These are phyloP conservation scores for Neospermospora avenae DNA, from an alignment of 2,329 filamentous ascomycete genomes.

Conservation along the genomic window DNA sequence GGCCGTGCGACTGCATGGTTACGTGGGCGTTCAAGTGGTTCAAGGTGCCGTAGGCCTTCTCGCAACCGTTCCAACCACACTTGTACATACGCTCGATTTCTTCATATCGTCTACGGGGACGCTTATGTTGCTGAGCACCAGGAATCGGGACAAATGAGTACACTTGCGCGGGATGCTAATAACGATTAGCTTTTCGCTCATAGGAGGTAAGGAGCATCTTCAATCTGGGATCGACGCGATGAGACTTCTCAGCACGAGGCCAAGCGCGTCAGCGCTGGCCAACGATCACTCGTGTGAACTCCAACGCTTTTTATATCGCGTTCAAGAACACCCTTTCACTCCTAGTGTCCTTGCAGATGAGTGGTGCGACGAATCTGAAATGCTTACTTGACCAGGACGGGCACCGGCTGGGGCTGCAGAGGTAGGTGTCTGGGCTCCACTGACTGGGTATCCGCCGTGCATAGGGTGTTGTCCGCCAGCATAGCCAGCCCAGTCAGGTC, in stretches of 20 bases:
- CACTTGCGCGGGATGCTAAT: slow-evolving; percentile 64
- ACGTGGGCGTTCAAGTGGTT: slow-evolving; percentile 98
- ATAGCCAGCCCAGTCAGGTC: slow-evolving; percentile 74
- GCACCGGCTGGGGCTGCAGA: slow-evolving; percentile 51
- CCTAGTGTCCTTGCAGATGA: slow-evolving; percentile 4
- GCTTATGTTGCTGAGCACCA: slow-evolving; percentile 94
- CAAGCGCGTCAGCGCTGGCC: not conserved
- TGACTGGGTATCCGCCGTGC: slow-evolving; percentile 33
- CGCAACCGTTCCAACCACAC: slow-evolving; percentile 96
- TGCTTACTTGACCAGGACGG: slow-evolving; percentile 59
- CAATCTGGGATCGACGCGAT: not conserved
- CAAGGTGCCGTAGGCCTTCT: slow-evolving; percentile 96
- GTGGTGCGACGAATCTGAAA: slow-evolving; percentile 1
- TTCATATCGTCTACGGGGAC: slow-evolving; percentile 88
- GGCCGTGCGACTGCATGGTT: slow-evolving; percentile 96
- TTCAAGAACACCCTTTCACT: not conserved
- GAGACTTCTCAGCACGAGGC: slow-evolving; percentile 16
- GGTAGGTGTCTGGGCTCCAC: slow-evolving; percentile 44
- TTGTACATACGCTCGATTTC: slow-evolving; percentile 99
- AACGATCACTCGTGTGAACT: not conserved
- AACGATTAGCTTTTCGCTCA: slow-evolving; percentile 26
- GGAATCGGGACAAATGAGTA: slow-evolving; percentile 98
- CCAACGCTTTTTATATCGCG: not conserved
- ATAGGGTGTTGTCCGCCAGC: slow-evolving; percentile 42
- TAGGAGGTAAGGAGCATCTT: slow-evolving; percentile 1